Percentiles rank a stretch among this genome's conserved stretches.
These are phyloP conservation scores for Aphanomyces cochlioides DNA, from an alignment of 352 stramenopile genomes.

Conservation along the genomic window DNA sequence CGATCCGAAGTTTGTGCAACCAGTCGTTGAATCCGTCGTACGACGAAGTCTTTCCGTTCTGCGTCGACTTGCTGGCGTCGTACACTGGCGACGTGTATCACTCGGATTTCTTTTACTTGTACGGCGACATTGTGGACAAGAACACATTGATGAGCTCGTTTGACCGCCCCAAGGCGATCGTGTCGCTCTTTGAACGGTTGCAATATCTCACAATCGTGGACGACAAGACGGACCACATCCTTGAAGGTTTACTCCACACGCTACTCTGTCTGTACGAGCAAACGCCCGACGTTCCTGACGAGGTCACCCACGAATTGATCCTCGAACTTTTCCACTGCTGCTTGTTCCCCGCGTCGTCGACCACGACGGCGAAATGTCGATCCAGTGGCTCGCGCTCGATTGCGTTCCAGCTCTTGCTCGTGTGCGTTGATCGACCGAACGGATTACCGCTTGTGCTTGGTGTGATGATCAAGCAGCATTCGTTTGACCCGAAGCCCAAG, in stretches of 20 bases:
- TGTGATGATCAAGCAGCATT: constrained; percentile 71
- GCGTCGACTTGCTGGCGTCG: neutral
- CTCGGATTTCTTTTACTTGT: constrained; percentile 23
- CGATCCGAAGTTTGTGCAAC: constrained; percentile 11
- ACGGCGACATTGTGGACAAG: constrained; percentile 24
- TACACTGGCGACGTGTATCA: neutral
- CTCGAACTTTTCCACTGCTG: constrained; percentile 65
- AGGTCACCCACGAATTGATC: constrained; percentile 38
- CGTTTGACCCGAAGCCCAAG: constrained; percentile 38
- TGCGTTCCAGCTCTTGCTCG: constrained; percentile 75
- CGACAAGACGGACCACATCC: neutral
- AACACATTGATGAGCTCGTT: neutral
- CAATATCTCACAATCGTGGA: neutral
- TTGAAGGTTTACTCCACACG: constrained; percentile 25
- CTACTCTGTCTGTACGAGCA: constrained; percentile 9
- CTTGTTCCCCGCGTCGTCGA: constrained; percentile 56
- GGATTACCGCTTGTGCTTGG: constrained; percentile 58
- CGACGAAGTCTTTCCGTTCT: neutral
- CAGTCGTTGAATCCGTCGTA: neutral
- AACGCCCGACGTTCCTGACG: neutral
- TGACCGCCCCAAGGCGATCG: neutral
- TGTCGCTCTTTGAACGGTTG: neutral
- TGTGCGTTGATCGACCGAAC: constrained; percentile 50
- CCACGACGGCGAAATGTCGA: constrained; percentile 57
- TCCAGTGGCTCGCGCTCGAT: constrained; percentile 65